phyloP scores from a whole-genome alignment of 1,284 basidiomycete species.

The Ceratobasidium sp. region DNA sequence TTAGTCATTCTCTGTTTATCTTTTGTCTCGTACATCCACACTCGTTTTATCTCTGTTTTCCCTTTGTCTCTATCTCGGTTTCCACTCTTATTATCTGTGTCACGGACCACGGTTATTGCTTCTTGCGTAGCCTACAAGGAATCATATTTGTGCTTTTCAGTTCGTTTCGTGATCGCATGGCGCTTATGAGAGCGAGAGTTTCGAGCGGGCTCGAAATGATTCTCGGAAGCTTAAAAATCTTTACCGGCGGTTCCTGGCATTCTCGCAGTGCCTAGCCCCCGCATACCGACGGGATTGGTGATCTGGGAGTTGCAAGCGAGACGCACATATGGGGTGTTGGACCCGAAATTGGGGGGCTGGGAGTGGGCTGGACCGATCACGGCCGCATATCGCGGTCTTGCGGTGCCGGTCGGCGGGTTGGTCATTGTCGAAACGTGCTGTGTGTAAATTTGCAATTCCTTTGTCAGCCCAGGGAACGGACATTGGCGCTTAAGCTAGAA shows the following conservation, averaged over 20 bases:
- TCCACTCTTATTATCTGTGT: neutral
- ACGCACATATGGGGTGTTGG: neutral
- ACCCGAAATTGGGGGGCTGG: neutral
- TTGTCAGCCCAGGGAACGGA: neutral
- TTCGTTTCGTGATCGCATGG: neutral
- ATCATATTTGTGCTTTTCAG: neutral
- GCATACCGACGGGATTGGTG: too few species aligned
- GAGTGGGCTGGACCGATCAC: neutral
- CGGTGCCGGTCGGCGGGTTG: neutral
- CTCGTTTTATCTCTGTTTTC: slow-evolving; percentile 30
- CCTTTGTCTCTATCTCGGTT: slow-evolving; percentile 18
- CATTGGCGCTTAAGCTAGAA: neutral
- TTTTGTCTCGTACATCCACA: slow-evolving; percentile 38
- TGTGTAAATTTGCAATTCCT: neutral
- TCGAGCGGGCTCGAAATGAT: neutral
- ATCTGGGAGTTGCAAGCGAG: neutral
- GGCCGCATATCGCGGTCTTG: too few species aligned
- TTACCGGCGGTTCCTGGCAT: too few species aligned
- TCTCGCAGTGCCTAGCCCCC: too few species aligned
- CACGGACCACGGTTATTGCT: neutral
- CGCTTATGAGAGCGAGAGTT: neutral
- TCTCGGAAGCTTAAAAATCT: too few species aligned
- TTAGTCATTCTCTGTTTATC: slow-evolving; percentile 29
- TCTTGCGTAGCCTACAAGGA: slow-evolving; percentile 6
- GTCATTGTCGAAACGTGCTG: neutral